Base-by-base conservation (phyloP, 208 protist species). In the Wallacemonas sp. region DNA sequence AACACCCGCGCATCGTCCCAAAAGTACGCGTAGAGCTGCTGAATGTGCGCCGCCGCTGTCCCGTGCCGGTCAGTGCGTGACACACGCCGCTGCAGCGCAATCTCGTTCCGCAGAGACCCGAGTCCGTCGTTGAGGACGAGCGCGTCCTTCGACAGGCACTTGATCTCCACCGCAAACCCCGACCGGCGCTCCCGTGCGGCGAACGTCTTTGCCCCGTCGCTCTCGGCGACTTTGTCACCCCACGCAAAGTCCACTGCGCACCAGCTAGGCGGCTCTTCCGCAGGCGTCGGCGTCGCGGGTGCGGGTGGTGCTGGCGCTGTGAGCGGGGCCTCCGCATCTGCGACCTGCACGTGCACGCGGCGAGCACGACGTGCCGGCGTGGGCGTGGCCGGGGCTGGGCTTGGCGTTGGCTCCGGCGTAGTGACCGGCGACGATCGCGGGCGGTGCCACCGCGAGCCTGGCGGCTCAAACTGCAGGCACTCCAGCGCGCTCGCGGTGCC, bases 21-120 rank as follows among this genome's bases (percentile, higher is more conserved):
- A 55, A 99, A 99, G 70, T 98, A 99, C 3, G 92, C 96, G 73
- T 87, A 97, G 10, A 99, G 61, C n/a, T 91, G 79, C 36, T 99
- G 73, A 32, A 99, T 93, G 65, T 99, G 25, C 20, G 10, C 4
- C 97, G 12, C 77, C 67, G 72, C 98, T 95, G 32, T 86, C 87
- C 26, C 79, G 75, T 7, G 70, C 74, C 14, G 72, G 65, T 28
- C 98, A 94, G 52, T 23, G 4, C 25, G 18, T 7, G 31, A 59
- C 29, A 59, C 26, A 29, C 52, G 52, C 11, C 90, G 83, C 74
- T 99, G 98, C 28, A 99, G 98, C 52, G 99, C 98, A 55, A 99
- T 95, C 68, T 99, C 98, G 7, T 95, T 74, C 41, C 85, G 57
- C 18, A 99, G 57, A 72, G 99, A 97, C 42, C 94, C 77, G 28